These are phyloP conservation scores for Rhodotorula sphaerocarpa DNA, from an alignment of 768 basidiomycete genomes.

Conservation along the genomic window DNA sequence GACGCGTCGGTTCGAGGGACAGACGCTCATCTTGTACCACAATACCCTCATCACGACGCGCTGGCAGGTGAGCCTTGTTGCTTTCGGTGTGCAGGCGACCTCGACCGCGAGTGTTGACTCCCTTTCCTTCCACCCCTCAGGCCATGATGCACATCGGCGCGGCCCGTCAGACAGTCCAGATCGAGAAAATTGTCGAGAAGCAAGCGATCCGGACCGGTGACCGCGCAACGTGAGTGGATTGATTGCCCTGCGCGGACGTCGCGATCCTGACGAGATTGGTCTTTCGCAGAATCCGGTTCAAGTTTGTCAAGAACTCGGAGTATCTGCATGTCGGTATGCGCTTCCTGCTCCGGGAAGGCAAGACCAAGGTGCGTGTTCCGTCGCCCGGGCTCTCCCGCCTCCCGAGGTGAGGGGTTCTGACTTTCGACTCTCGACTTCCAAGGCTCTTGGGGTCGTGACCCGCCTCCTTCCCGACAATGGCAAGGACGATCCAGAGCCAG, in stretches of 20 bases:
- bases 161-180: conserved; percentile 39
- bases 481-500: not conserved
- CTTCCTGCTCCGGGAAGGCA: conserved; percentile 78
- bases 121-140: conserved; percentile 8
- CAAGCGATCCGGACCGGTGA: conserved; percentile 88
- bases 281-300: conserved; percentile 56
- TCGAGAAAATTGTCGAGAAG: conserved; percentile 53
- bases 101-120: too few species aligned
- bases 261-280: too few species aligned
- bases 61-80: conserved; percentile 24
- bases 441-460: conserved; percentile 41
- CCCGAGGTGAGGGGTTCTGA: conserved; percentile 28
- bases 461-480: conserved; percentile 28
- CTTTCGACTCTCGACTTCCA: not conserved
- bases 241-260: too few species aligned
- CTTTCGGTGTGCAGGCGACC: too few species aligned
- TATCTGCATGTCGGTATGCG: conserved; percentile 58
- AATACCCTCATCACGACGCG: conserved; percentile 23
- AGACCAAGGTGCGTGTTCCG: conserved; percentile 61
- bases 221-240: conserved; percentile 64
- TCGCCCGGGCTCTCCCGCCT: not conserved
- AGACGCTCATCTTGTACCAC: conserved; percentile 76
- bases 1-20: conserved; percentile 78
- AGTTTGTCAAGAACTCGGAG: conserved; percentile 62
- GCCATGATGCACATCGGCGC: conserved; percentile 41